A percentile compares a stretch with the other conserved stretches of the same genome.
phyloP scores from a whole-genome alignment of 768 basidiomycete species.

The Boletus sensibilis region DNA sequence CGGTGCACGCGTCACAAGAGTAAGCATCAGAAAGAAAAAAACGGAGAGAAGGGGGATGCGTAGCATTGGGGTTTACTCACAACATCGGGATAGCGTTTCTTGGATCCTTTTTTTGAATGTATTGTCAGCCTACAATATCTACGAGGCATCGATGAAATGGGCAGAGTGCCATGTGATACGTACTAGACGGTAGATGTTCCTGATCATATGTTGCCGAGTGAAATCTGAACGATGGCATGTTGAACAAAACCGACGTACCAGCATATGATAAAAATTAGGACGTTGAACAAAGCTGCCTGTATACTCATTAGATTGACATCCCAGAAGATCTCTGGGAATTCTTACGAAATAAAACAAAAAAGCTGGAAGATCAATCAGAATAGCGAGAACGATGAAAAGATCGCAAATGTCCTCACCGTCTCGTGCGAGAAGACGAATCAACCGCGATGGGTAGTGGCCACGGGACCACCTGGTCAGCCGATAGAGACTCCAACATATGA shows the following conservation, averaged over 20 bases:
- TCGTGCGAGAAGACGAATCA: conserved; percentile 19
- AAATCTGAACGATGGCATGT: not conserved
- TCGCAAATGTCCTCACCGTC: conserved; percentile 20
- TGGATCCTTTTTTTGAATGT: conserved; percentile 12
- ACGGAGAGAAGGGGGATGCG: too few species aligned
- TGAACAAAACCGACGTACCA: conserved; percentile 12
- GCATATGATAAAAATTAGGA: conserved; percentile 5
- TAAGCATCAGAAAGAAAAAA: not conserved
- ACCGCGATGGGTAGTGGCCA: not conserved
- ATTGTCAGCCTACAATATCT: not conserved
- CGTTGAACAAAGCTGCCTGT: conserved; percentile 9
- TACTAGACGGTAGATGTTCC: conserved; percentile 12
- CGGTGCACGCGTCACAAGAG: not conserved
- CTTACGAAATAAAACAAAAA: conserved; percentile 18
- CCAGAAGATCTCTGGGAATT: not conserved
- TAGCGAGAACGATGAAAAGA: not conserved
- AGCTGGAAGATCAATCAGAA: conserved; percentile 10
- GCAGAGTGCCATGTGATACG: not conserved
- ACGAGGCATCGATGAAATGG: not conserved
- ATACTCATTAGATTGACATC: not conserved
- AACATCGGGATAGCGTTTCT: conserved; percentile 7
- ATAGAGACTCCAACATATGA: conserved; percentile 6
- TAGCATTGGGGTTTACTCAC: conserved; percentile 4
- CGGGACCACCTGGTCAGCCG: not conserved
- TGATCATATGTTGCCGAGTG: not conserved